Base-by-base conservation (phyloP, 2,329 filamentous ascomycete genomes). In the Fusarium succisae region DNA sequence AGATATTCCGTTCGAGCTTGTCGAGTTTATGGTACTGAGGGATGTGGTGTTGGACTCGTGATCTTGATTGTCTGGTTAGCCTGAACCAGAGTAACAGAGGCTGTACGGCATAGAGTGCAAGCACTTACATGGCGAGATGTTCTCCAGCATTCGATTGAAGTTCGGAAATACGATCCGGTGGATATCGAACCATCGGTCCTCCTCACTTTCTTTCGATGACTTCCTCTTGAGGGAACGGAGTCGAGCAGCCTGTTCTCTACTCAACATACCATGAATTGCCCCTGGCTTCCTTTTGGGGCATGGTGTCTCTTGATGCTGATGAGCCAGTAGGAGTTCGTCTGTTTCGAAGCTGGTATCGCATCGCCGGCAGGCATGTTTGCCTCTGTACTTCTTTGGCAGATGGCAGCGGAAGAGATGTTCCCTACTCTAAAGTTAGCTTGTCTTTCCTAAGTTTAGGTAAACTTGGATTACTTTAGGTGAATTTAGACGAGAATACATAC, bases 211-310 rank as follows among this genome's bases (percentile, higher is more conserved):
- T 18, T 30, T 56, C 3, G 30, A 37, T 1, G 50, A 62, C 12
- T 62, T 62, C 4, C 59, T 45, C 1, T 50, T 63, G 1, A 35
- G 11, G 1, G 61, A 60, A 2, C 24, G 20, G 1, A 60, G 12
- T 1, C 8, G 41, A 3, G 30, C 24, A 1, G 61, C 54, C 8
- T 64, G 61, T 1, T 51, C 54, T 20, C 30, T 10, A 3, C 6
- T 37, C 1, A 64, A 0, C 20, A 50, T 59, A 0, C 61, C 61
- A 1, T 51, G 12, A 0, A n/a, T 0, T 0, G 37, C 12, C 6
- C 59, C 37, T 8, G 37, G 1, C 1, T 17, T 28, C 8, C 6
- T 35, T 1, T 28, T 59, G 1, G 6, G 24, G 1, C 61, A 64
- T 8, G n/a, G 44, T 0, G 20, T 8, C 1, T 60, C 55, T 14